Conservation (phyloP, 768 basidiomycete genomes). For the Leucosporidium yakuticum region DNA sequence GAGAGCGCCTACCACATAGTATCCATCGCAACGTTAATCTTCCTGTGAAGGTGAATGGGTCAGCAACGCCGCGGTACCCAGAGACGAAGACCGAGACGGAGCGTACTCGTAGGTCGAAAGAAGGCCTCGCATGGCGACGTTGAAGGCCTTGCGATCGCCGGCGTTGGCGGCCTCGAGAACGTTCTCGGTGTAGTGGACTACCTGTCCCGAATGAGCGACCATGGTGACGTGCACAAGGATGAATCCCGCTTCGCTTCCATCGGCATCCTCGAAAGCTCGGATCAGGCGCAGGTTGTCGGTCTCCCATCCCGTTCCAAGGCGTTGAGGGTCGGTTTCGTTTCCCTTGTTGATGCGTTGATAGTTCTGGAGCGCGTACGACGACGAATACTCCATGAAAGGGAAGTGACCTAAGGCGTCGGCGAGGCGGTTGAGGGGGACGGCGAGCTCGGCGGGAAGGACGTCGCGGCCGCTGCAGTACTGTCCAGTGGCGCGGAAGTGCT, state of each 20-base stretch:
- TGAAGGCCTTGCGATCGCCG: conserved; percentile 36
- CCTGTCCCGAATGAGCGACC: conserved; percentile 40
- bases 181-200: conserved; percentile 39
- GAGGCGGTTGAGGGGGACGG: conserved; percentile 40
- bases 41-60: conserved; percentile 20
- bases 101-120: background rate
- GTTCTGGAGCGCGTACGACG: conserved; percentile 43
- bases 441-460: conserved; percentile 39
- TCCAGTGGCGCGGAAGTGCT: conserved; percentile 38
- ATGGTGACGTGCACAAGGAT: conserved; percentile 39
- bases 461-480: conserved; percentile 41
- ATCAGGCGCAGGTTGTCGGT: conserved; percentile 43
- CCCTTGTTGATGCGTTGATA: conserved; percentile 37
- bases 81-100: too few species aligned
- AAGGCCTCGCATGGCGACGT: conserved; percentile 36
- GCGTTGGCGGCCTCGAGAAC: conserved; percentile 36
- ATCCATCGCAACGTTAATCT: conserved; percentile 6
- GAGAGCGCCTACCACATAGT: conserved; percentile 38
- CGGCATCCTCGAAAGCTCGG: conserved; percentile 43
- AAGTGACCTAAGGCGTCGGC: conserved; percentile 40
- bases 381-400: conserved; percentile 45
- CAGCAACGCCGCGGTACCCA: too few species aligned
- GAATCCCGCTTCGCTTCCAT: conserved; percentile 32
- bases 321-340: conserved; percentile 1
- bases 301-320: conserved; percentile 34